Conservation (phyloP, 2,329 filamentous ascomycete genomes). For the Colletotrichum cuscutae region DNA sequence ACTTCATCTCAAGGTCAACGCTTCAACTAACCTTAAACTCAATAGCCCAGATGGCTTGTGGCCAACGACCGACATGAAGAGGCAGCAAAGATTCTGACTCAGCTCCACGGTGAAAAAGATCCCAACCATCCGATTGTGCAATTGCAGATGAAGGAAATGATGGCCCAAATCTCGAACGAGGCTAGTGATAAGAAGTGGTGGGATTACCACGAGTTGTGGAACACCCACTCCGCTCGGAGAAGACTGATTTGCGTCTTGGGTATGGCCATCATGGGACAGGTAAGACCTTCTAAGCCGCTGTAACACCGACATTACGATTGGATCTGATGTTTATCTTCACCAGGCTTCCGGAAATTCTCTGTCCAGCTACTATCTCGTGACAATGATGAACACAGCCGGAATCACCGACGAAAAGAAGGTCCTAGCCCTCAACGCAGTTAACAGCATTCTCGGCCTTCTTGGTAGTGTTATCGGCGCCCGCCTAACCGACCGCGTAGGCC, state of each 20-base stretch:
- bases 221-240: conserved; percentile 57
- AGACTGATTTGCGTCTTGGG: conserved; percentile 63
- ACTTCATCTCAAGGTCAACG: too few species aligned
- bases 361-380: conserved; percentile 64
- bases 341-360: conserved; percentile 54
- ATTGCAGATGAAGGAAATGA: conserved; percentile 62
- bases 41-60: conserved; percentile 54
- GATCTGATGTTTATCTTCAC: neutral
- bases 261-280: conserved; percentile 64
- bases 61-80: conserved; percentile 53
- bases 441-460: conserved; percentile 63
- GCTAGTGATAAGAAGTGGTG: conserved; percentile 66
- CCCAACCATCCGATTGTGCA: conserved; percentile 60
- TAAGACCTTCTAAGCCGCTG: conserved; percentile 41
- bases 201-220: conserved; percentile 65
- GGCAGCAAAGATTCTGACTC: conserved; percentile 54
- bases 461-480: conserved; percentile 64
- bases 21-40: too few species aligned
- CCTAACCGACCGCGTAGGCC: conserved; percentile 66
- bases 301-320: neutral
- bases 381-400: conserved; percentile 61
- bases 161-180: conserved; percentile 55
- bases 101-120: conserved; percentile 63
- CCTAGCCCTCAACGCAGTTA: conserved; percentile 62
- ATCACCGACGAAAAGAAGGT: conserved; percentile 59